A percentile compares a stretch with the other conserved stretches of the same genome.
These are phyloP conservation scores for Mikania micrantha DNA, from an alignment of 129 eudicot genomes.

Conservation along the genomic window DNA sequence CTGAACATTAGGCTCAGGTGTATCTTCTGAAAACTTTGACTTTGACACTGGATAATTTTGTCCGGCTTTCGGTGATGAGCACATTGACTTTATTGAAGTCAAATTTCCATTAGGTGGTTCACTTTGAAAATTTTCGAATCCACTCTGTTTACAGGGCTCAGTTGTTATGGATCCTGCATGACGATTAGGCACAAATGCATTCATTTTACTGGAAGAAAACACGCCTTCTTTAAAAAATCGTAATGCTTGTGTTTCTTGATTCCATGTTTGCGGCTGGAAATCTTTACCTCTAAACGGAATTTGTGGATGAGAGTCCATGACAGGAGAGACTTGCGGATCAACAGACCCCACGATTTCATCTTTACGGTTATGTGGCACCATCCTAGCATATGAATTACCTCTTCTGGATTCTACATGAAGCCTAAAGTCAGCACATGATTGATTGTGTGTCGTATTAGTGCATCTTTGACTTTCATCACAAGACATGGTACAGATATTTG, in stretches of 20 bases:
- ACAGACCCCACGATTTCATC: neutral
- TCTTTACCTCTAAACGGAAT: neutral
- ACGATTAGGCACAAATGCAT: slow-evolving; percentile 7
- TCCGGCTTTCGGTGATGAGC: neutral
- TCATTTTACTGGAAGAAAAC: neutral
- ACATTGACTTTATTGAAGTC: neutral
- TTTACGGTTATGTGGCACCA: slow-evolving; percentile 24
- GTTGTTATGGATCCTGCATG: slow-evolving; percentile 9
- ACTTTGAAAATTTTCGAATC: neutral
- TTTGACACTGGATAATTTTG: neutral
- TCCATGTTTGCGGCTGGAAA: neutral
- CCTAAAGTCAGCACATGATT: slow-evolving; percentile 13
- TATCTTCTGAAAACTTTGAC: neutral
- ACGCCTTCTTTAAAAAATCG: neutral
- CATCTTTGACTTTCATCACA: slow-evolving; percentile 14
- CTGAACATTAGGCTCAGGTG: slow-evolving; percentile 1
- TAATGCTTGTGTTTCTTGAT: slow-evolving; percentile 6
- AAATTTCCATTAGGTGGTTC: neutral
- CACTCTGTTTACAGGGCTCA: neutral
- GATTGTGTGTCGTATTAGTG: neutral
- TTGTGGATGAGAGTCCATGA: neutral
- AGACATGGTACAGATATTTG: slow-evolving; percentile 27
- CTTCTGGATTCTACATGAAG: slow-evolving; percentile 18
- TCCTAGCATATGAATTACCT: slow-evolving; percentile 22
- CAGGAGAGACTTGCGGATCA: neutral